Evolutionary conservation across 2,329 filamentous ascomycete species (phyloP).

Genomic region (Aspergillus ibericus): DNA sequence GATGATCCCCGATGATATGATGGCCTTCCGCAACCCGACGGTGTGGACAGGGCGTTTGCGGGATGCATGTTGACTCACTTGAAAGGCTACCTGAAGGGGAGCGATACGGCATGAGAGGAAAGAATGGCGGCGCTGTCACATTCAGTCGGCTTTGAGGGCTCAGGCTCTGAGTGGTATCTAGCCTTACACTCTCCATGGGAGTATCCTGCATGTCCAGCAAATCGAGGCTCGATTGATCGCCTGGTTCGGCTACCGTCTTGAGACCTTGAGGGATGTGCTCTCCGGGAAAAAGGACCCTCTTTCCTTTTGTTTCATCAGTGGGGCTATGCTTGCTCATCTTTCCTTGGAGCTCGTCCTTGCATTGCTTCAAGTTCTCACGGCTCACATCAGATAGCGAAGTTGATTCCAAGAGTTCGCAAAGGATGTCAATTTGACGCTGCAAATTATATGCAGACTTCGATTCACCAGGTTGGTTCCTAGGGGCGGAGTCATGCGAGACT

Average conservation of each 20-base stretch:
- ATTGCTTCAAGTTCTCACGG: slow-evolving; percentile 17
- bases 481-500: neutral
- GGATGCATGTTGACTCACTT: neutral
- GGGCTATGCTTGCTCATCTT: neutral
- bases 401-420: slow-evolving; percentile 21
- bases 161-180: neutral
- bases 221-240: neutral
- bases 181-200: neutral
- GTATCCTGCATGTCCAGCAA: neutral
- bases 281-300: neutral
- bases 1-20: slow-evolving; percentile 24
- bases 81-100: neutral
- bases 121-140: neutral
- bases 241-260: neutral
- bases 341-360: slow-evolving; percentile 3
- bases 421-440: slow-evolving; percentile 19
- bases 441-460: neutral
- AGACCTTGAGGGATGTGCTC: neutral
- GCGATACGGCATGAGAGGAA: neutral
- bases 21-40: neutral
- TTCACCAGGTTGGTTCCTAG: neutral
- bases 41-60: neutral
- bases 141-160: neutral
- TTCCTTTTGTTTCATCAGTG: neutral
- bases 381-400: slow-evolving; percentile 15